Evolutionary conservation across 2,329 filamentous ascomycete species (phyloP), one percentile per base, ranked within the genome.

Genomic region (Fusarium sp.): DNA sequence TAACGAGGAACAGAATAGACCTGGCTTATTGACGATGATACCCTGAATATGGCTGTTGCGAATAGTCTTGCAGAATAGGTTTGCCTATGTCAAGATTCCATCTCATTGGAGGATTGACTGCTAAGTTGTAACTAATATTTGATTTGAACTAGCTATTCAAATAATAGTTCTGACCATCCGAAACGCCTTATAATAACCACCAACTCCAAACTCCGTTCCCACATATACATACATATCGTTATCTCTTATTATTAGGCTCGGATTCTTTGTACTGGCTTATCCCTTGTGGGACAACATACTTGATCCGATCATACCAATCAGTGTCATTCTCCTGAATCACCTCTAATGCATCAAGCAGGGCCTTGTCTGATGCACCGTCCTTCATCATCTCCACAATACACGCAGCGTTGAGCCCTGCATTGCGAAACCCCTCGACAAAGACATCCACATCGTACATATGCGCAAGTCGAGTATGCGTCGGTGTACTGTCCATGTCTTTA

Each of bases 401-500:
- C 24, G 65, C 71, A 24, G 53, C 51, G 40, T 62, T 73, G 33
- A 73, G 59, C 40, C 46, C 68, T 45, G 52, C 47, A 36, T 62
- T 72, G 65, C 64, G 57, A 46, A 73, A 68, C 49, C 58, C 67
- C 46, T 60, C 57, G 39, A 73, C 65, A 44, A 61, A 59, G 42
- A 51, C 57, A 22, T 73, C 56, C 43, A 72, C 67, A 59, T 73
- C 67, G 49, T 72, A 70, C 52, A 72, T 62, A 59, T 60, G 53
- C 40, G 64, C 58, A 17, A 73, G 62, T 40, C 71, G 63, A 53
- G 58, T 59, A 57, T 73, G 71, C 21, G 71, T 73, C n/a, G 71
- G 71, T 31, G 63, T 54, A 39, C 46, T 51, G 26, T 73, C 71
- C 34, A 52, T 45, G 49, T 63, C 61, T 45, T 63, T 67, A 34